Evolutionary conservation across 139 green algal genomes (phyloP).

Genomic region (Tetratostichococcus sp.): DNA sequence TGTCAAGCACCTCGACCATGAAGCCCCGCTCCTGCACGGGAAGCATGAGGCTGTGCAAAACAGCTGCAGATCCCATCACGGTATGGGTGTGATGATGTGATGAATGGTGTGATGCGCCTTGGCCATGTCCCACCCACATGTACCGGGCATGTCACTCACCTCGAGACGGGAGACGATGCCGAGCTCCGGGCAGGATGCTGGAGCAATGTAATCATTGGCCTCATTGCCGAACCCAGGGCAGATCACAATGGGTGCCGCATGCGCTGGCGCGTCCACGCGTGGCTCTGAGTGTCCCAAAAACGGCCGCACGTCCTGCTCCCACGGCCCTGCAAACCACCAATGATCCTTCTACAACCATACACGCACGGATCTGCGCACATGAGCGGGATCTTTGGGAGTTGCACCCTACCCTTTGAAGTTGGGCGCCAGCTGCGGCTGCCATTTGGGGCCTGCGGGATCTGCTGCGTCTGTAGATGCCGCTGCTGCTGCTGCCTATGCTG

Average conservation of each 20-base stretch:
- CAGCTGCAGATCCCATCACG: neutral
- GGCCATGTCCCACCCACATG: too few species aligned
- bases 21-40: conserved; percentile 20
- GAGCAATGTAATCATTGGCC: conserved; percentile 39
- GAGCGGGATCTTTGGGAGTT: too few species aligned
- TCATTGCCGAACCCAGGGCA: conserved; percentile 57
- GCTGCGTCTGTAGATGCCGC: neutral
- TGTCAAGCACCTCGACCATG: conserved; percentile 6
- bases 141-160: too few species aligned
- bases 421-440: neutral
- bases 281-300: neutral
- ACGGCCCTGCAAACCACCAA: neutral
- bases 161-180: conserved; percentile 19
- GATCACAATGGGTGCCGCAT: conserved; percentile 35
- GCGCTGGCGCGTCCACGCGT: conserved; percentile 13
- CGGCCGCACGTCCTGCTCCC: neutral
- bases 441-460: neutral
- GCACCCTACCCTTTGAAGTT: neutral
- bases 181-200: conserved; percentile 20
- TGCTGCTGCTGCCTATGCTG: neutral
- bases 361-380: too few species aligned
- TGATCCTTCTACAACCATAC: too few species aligned
- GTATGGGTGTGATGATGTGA: neutral
- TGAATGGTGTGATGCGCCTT: too few species aligned
- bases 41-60: neutral